A percentile compares a stretch with the other conserved stretches of the same genome.
Evolutionary conservation across 108 stramenopile species (phyloP).

Genomic region (Skeletonema potamos): DNA sequence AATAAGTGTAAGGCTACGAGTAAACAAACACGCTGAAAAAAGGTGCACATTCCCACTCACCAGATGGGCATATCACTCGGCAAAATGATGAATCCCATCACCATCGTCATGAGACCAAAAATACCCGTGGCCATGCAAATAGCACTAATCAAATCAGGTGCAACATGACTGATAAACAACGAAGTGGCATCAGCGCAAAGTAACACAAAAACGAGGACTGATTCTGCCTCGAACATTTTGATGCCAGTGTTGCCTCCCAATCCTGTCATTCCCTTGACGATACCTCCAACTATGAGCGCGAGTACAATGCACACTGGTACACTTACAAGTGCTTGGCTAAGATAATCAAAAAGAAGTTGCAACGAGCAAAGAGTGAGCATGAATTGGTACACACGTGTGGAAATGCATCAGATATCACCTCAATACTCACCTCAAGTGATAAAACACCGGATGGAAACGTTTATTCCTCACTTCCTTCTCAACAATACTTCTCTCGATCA

Average conservation of each 20-base stretch:
- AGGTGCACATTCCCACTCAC: background rate
- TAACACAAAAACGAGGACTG: constrained; percentile 15
- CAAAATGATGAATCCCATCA: constrained; percentile 27
- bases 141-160: constrained; percentile 18
- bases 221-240: background rate
- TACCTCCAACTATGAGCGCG: background rate
- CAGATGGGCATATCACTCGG: background rate
- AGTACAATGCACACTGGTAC: constrained; percentile 13
- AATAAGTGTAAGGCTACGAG: background rate
- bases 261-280: constrained; percentile 9
- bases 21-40: background rate
- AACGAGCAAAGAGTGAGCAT: too few species aligned
- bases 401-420: too few species aligned
- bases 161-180: constrained; percentile 20
- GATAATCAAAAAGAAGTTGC: too few species aligned
- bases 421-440: background rate
- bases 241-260: background rate
- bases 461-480: constrained; percentile 67
- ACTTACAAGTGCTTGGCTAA: constrained; percentile 11
- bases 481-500: constrained; percentile 66
- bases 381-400: too few species aligned
- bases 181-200: constrained; percentile 22
- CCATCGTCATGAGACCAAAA: constrained; percentile 19
- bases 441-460: constrained; percentile 12
- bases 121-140: constrained; percentile 15